These are phyloP conservation scores for Plasmopara halstedii DNA, from an alignment of 352 stramenopile genomes.

Conservation along the genomic window DNA sequence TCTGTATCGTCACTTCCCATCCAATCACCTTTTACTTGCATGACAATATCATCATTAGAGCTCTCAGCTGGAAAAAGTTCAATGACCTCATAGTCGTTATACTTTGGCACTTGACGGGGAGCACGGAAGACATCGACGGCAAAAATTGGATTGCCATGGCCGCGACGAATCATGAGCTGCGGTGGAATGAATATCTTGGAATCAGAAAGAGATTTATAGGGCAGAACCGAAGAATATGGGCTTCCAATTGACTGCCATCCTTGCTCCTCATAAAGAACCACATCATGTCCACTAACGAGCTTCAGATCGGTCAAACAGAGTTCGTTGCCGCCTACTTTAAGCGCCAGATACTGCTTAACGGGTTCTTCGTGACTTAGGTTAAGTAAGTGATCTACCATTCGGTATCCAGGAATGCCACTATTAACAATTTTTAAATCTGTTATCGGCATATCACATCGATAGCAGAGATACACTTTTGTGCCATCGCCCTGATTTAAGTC, in stretches of 20 bases:
- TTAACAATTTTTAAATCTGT: conserved; percentile 84
- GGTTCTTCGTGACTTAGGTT: conserved; percentile 60
- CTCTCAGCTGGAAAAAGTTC: conserved; percentile 36
- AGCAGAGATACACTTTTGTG: conserved; percentile 79
- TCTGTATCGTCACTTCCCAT: conserved; percentile 70
- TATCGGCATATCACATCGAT: conserved; percentile 84
- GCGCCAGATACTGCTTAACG: conserved; percentile 73
- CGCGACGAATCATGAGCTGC: conserved; percentile 65
- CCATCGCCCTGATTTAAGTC: conserved; percentile 82
- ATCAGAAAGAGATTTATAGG: conserved; percentile 3
- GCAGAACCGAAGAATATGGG: conserved; percentile 28
- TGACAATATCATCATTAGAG: conserved; percentile 5
- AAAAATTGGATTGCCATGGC: conserved; percentile 82
- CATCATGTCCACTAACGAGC: conserved; percentile 41
- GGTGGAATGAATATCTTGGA: conserved; percentile 14
- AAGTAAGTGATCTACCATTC: conserved; percentile 71
- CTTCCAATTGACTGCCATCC: conserved; percentile 72
- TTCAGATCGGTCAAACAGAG: conserved; percentile 73
- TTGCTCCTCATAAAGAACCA: conserved; percentile 33
- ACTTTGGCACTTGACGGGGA: conserved; percentile 75
- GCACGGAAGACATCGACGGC: conserved; percentile 82
- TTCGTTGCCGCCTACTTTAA: conserved; percentile 77
- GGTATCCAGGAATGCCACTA: conserved; percentile 73
- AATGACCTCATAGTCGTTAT: conserved; percentile 86
- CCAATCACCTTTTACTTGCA: conserved; percentile 59